Percentiles rank a stretch among this genome's conserved stretches.
These are phyloP conservation scores for Phytophthora podocarpi DNA, from an alignment of 352 stramenopile genomes.

Conservation along the genomic window DNA sequence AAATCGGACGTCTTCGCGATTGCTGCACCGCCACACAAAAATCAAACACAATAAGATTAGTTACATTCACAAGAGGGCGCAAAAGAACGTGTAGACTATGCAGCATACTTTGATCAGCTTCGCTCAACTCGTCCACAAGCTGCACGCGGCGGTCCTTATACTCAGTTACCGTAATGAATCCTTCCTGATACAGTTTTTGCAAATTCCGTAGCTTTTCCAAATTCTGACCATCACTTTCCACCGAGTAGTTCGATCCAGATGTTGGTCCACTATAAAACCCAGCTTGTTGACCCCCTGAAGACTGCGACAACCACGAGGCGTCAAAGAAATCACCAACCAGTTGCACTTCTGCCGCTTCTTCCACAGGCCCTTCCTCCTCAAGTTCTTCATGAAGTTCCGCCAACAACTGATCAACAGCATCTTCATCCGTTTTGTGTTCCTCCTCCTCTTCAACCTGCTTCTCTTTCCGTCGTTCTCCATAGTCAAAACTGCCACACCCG, in stretches of 20 bases:
- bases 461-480: constrained; percentile 8
- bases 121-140: constrained; percentile 62
- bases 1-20: constrained; percentile 69
- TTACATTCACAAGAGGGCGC: not conserved
- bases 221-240: constrained; percentile 47
- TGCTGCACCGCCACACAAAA: constrained; percentile 31
- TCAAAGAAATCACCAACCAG: constrained; percentile 26
- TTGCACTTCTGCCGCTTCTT: constrained; percentile 5
- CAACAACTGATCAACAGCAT: constrained; percentile 14
- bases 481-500: constrained; percentile 1
- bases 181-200: constrained; percentile 77
- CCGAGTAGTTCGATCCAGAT: constrained; percentile 18
- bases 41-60: constrained; percentile 13
- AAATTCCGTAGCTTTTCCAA: constrained; percentile 73
- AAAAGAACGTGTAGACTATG: constrained; percentile 5
- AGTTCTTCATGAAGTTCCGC: constrained; percentile 21
- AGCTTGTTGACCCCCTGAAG: not conserved
- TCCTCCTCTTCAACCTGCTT: constrained; percentile 21
- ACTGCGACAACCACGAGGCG: constrained; percentile 19
- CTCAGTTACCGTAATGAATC: constrained; percentile 83
- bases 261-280: not conserved
- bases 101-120: constrained; percentile 61
- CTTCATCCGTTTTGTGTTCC: constrained; percentile 33
- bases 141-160: constrained; percentile 74
- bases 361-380: constrained; percentile 20